Base-by-base conservation (phyloP, 1,284 basidiomycete genomes). In the Vanrija pseudolonga region DNA sequence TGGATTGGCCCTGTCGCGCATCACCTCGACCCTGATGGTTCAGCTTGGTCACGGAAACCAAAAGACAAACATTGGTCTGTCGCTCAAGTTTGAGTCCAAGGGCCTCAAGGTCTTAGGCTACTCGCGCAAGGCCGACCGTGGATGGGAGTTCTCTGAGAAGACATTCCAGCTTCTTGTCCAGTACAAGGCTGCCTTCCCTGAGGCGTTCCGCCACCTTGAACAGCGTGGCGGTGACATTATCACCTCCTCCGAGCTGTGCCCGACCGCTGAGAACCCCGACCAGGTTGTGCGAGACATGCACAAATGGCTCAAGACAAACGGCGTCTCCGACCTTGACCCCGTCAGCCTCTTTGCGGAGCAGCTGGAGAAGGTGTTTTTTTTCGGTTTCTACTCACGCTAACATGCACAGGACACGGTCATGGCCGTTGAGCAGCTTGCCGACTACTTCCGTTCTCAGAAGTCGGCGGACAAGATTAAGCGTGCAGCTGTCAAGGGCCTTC, bases 51-150 rank as follows among this genome's bases (percentile, higher is more conserved):
- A 89, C 63, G 83, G 83, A n/a, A 80, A 82, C 64, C 56, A 56
- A 9, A 97, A 96, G 78, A 82, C 82, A 55, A 98, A 98, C 71
- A 80, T 98, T 28, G 96, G 96, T 4, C 81, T 98, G 20, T 90
- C 89, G 68, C 83, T 98, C 65, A 98, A 99, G 75, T 98, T 98
- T 60, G 96, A 98, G 72, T 90, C 85, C 20, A 97, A 96, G 77
- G 84, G 86, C n/a, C 77, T 94, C 66, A 99, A 98, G 77, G 96
- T 99, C 2, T 82, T 98, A 37, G 90, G 91, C 56, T 98, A 96
- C 74, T 89, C 93, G 23, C 83, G 85, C 62, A 95, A 96, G 77
- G 84, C 86, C 26, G 86, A 85, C 17, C 79, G 84, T 17, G 83
- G 85, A 42, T 99, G 96, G 96, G 95, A 98, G 74, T 98, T 88